A percentile compares a stretch with the other conserved stretches of the same genome.
phyloP scores from a whole-genome alignment of 352 stramenopile genomes.

The Pythium biforme region DNA sequence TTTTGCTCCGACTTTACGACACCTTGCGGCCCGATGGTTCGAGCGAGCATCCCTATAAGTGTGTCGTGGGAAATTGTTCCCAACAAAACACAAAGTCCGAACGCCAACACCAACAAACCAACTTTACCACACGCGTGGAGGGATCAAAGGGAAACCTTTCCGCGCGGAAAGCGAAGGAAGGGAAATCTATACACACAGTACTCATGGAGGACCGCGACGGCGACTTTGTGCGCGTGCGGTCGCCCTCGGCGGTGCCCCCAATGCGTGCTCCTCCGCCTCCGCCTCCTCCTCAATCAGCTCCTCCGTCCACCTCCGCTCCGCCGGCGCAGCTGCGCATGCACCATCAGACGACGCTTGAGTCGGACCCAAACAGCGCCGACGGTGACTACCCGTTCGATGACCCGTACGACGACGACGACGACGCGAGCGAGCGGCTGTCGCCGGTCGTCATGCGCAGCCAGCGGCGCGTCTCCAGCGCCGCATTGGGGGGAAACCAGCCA shows the following conservation, averaged over 20 bases:
- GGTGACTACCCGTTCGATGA: conserved; percentile 6
- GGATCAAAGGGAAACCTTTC: neutral
- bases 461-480: conserved; percentile 1
- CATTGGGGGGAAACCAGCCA: neutral
- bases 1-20: conserved; percentile 13
- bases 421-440: neutral
- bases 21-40: neutral
- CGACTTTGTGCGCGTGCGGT: conserved; percentile 20
- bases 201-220: conserved; percentile 21
- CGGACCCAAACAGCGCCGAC: conserved; percentile 11
- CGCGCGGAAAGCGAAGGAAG: neutral
- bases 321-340: neutral
- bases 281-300: neutral
- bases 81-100: neutral
- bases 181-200: too few relatives aligned
- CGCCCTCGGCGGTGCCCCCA: conserved; percentile 9
- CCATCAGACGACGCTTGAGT: conserved; percentile 23
- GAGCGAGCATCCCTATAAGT: neutral
- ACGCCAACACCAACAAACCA: neutral
- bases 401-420: conserved; percentile 17
- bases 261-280: neutral
- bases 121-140: neutral
- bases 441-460: conserved; percentile 5
- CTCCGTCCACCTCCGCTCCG: neutral
- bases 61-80: too few relatives aligned